Conservation (phyloP, 2,329 filamentous ascomycete genomes). For the Curvularia hawaiiensis region DNA sequence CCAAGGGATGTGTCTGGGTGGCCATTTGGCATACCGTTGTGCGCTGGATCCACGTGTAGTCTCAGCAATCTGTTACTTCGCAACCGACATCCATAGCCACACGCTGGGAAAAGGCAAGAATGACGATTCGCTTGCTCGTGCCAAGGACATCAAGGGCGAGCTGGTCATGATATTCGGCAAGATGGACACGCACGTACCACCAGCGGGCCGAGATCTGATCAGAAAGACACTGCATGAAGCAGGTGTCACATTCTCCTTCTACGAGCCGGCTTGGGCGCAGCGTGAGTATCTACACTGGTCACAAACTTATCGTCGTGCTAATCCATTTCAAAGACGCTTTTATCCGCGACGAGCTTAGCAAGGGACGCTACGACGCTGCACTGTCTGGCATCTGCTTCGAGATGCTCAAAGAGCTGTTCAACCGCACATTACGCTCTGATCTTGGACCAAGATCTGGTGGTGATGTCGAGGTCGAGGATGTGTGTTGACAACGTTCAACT, state of each 20-base stretch:
- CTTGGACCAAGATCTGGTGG: conserved; percentile 70
- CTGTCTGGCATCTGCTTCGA: conserved; percentile 89
- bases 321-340: conserved; percentile 68
- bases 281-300: conserved; percentile 54
- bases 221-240: conserved; percentile 79
- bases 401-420: conserved; percentile 85
- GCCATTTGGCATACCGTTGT: conserved; percentile 78
- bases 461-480: conserved; percentile 69
- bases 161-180: conserved; percentile 90
- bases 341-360: conserved; percentile 89
- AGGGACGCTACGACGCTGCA: conserved; percentile 91
- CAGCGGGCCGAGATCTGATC: conserved; percentile 81
- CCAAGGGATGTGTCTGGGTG: conserved; percentile 81
- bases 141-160: conserved; percentile 75
- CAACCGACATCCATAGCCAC: conserved; percentile 83
- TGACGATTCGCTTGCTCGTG: conserved; percentile 66
- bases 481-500: conserved; percentile 55
- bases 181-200: conserved; percentile 87
- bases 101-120: conserved; percentile 73
- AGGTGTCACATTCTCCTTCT: conserved; percentile 76
- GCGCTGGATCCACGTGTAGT: conserved; percentile 77
- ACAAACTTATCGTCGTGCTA: background rate
- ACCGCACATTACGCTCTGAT: conserved; percentile 76
- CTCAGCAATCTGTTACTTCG: conserved; percentile 86
- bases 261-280: conserved; percentile 92